Evolutionary conservation across 305 asterid genomes (phyloP), one percentile per base, ranked within the genome.

Genomic region (Fraxinus paxiana): DNA sequence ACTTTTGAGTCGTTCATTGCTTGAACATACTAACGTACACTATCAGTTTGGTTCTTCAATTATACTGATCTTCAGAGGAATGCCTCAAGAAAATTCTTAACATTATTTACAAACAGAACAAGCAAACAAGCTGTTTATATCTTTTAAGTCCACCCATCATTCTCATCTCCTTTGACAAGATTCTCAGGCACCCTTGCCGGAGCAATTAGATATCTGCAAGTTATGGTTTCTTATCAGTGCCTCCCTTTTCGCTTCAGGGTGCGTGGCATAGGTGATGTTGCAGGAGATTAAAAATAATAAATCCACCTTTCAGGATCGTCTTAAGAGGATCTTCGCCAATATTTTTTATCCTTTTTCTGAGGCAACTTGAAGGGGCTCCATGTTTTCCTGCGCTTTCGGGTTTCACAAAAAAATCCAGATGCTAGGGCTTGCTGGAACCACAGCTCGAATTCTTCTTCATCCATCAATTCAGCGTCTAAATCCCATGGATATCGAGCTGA

Each of bases 351-450:
- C 76, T 92, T 96, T 80, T 90, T 93, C 89, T 92, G 99, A 73
- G 90, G 89, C 85, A 96, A 88, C 85, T 96, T 96, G 89, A 96
- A 96, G 43, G 98, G 99, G 79, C 97, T 94, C 99, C 99, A 96
- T 82, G 92, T 96, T 86, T 94, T 96, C 84, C 98, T 86, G 63
- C 98, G 94, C 80, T 96, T 96, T 6, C 98, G 89, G 35, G 97
- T 85, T 84, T 96, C 99, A 72, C 97, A 90, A 80, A 96, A 96
- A 7, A 94, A 88, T 37, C 99, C 98, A 38, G 97, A 90, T 0
- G 98, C 99, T 35, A 96, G 85, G 80, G 99, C 98, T 89, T 96
- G 93, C 80, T 96, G 97, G 54, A 96, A 97, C 99, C 98, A 96
- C 82, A 93, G 80, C 77, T 96, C 99, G 7, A 96, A 96, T 79